Percentiles rank a stretch among this genome's conserved stretches.
Conservation (phyloP, 2,329 filamentous ascomycete species). For the Clonostachys byssicola region DNA sequence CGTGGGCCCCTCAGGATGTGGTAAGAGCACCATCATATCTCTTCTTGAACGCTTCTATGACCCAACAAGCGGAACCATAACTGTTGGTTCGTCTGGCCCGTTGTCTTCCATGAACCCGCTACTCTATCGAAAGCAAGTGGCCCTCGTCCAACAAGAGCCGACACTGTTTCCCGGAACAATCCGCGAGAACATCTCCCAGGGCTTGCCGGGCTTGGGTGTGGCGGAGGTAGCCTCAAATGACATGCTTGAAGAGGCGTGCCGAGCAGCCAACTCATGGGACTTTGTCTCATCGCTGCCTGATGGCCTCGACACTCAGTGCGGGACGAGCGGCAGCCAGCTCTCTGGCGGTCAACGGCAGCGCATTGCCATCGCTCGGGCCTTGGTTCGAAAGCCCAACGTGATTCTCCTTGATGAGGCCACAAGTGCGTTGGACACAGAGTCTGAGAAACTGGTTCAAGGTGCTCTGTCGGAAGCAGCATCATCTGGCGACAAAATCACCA, state of each 20-base stretch:
- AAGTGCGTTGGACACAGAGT: conserved; percentile 56
- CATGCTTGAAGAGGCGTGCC: conserved; percentile 37
- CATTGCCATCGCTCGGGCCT: conserved; percentile 65
- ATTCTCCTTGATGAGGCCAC: conserved; percentile 76
- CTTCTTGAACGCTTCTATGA: conserved; percentile 42
- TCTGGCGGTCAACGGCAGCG: conserved; percentile 67
- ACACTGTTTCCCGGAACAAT: conserved; percentile 76
- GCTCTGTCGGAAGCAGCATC: conserved; percentile 78
- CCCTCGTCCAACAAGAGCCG: conserved; percentile 55
- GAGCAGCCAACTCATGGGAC: conserved; percentile 44
- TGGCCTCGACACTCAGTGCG: conserved; percentile 56
- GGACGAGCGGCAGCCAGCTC: conserved; percentile 59
- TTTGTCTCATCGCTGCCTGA: conserved; percentile 30
- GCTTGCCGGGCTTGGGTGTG: conserved; percentile 24
- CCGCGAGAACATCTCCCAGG: conserved; percentile 72
- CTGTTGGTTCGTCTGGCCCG: conserved; percentile 33
- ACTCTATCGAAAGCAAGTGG: conserved; percentile 45
- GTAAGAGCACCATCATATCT: conserved; percentile 58
- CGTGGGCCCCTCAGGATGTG: conserved; percentile 52
- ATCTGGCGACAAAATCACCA: conserved; percentile 66
- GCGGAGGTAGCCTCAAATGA: conserved; percentile 14
- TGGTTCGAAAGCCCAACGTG: conserved; percentile 86
- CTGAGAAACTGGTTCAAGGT: conserved; percentile 88
- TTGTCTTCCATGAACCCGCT: conserved; percentile 35
- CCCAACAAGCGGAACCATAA: conserved; percentile 37